phyloP scores from a whole-genome alignment of 257 asterid genomes.

The Solanum corneliomulleri region DNA sequence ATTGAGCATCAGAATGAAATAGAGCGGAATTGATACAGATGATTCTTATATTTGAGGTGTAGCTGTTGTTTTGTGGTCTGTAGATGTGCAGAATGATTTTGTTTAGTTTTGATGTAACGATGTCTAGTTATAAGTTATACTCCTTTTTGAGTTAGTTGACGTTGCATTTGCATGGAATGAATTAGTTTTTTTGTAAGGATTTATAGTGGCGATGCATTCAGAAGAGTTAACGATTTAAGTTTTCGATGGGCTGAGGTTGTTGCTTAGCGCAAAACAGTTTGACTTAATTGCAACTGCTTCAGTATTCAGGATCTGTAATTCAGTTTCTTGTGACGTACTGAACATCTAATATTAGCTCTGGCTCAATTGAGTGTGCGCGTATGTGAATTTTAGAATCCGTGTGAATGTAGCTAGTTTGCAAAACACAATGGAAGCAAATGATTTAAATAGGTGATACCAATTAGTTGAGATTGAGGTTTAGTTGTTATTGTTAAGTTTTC shows the following conservation, averaged over 20 bases:
- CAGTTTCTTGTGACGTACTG: not conserved
- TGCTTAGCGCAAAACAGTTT: not conserved
- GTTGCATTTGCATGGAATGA: not conserved
- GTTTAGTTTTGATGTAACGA: not conserved
- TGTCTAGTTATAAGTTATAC: not conserved
- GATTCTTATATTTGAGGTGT: not conserved
- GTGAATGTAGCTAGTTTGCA: not conserved
- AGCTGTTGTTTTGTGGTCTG: not conserved
- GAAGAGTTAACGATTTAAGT: not conserved
- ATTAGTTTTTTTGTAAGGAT: not conserved
- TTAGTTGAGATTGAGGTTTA: not conserved
- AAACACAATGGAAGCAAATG: not conserved
- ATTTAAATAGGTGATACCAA: not conserved
- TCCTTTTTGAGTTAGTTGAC: not conserved
- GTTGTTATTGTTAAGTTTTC: not conserved
- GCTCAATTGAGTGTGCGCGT: not conserved
- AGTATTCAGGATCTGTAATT: not conserved
- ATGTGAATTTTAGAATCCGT: not conserved
- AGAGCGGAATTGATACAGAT: not conserved
- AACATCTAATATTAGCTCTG: not conserved
- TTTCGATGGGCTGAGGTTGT: not conserved
- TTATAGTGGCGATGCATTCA: not conserved
- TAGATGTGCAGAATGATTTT: not conserved
- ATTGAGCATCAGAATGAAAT: not conserved
- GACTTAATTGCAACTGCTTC: not conserved